Percentiles rank a stretch among this genome's conserved stretches.
Evolutionary conservation across 306 rosid genomes (phyloP).

Genomic region (Styphnolobium japonicum): DNA sequence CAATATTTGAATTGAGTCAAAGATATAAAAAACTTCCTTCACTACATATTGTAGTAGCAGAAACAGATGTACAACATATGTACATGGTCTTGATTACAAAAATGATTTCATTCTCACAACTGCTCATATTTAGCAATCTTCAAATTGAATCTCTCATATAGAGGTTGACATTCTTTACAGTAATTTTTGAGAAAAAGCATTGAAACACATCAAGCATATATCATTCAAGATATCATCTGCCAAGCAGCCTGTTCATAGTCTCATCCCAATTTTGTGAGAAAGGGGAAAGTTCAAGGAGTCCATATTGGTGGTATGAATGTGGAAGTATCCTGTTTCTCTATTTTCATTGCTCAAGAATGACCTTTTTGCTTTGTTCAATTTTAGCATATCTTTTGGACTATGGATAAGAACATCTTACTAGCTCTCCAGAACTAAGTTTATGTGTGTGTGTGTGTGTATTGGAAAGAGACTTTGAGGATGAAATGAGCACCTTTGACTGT

Average conservation of each 20-base stretch:
- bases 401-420: no score
- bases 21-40: background rate
- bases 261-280: background rate
- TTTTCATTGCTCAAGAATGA: no score
- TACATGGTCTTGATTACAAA: conserved; percentile 10
- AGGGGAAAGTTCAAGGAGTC: background rate
- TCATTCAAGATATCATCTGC: background rate
- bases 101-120: conserved; percentile 7
- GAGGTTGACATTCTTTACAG: background rate
- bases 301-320: no score
- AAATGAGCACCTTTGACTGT: background rate
- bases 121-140: background rate
- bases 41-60: background rate
- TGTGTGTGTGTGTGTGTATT: no score
- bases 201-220: background rate
- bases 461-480: no score
- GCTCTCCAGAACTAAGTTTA: no score
- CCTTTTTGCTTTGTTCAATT: no score
- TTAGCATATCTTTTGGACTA: no score
- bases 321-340: background rate
- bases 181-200: background rate
- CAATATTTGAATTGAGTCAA: background rate
- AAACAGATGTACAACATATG: conserved; percentile 16
- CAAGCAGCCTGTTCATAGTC: background rate
- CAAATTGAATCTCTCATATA: background rate